These are phyloP conservation scores for Aristolochia contorta DNA, from an alignment of 164 flowering plant species.

Conservation along the genomic window DNA sequence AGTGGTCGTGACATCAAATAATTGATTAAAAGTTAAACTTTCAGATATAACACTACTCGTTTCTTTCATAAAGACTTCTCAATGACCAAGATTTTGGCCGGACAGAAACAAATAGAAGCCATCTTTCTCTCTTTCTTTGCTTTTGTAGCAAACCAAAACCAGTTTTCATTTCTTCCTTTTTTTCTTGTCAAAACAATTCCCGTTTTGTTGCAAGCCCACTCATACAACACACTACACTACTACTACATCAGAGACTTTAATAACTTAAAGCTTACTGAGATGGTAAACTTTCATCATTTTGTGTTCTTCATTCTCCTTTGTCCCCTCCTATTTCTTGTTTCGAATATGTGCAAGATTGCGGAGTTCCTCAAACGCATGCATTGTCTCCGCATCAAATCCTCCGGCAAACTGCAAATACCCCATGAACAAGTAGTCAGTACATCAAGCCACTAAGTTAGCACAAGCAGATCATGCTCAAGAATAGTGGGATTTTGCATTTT, in stretches of 20 bases:
- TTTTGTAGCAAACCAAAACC: not conserved
- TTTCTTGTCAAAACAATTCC: too few relatives aligned
- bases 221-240: not conserved
- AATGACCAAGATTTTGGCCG: not conserved
- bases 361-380: slow-evolving; percentile 89
- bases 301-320: not conserved
- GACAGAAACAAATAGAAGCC: not conserved
- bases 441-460: too few relatives aligned
- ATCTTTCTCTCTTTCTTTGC: not conserved
- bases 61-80: not conserved
- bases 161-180: too few relatives aligned
- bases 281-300: slow-evolving; percentile 21
- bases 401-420: slow-evolving; percentile 77
- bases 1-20: too few relatives aligned
- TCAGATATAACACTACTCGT: not conserved
- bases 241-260: not conserved
- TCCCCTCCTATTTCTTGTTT: slow-evolving; percentile 27
- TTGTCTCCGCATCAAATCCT: slow-evolving; percentile 92
- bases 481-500: too few relatives aligned
- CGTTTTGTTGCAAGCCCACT: not conserved
- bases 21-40: too few relatives aligned
- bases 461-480: too few relatives aligned
- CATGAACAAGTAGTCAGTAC: too few relatives aligned
- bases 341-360: slow-evolving; percentile 52
- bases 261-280: slow-evolving; percentile 33